Evolutionary conservation across 1,139 yeast genomes (phyloP).

Genomic region (Zygosaccharomyces sapae): DNA sequence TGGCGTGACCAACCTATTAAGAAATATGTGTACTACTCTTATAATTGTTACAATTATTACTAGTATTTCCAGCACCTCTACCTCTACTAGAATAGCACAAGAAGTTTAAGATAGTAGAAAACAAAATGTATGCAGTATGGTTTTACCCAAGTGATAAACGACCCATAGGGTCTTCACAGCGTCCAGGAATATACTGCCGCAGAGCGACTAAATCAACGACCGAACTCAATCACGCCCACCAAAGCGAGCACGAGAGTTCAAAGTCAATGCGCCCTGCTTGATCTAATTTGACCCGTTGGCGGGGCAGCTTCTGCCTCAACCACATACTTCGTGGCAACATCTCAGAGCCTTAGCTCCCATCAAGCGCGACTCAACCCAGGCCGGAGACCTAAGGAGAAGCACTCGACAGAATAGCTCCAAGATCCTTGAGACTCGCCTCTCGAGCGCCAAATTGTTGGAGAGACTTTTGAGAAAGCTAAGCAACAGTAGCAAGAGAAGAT

Average conservation of each 20-base stretch:
- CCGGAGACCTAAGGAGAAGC: constrained; percentile 47
- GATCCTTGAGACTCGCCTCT: constrained; percentile 44
- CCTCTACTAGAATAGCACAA: neutral
- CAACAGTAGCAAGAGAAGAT: constrained; percentile 34
- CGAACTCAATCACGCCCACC: constrained; percentile 50
- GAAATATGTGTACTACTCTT: neutral
- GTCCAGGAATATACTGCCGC: constrained; percentile 85
- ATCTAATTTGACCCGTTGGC: constrained; percentile 71
- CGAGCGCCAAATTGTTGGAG: constrained; percentile 69
- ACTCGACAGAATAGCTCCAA: constrained; percentile 14
- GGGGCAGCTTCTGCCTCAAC: constrained; percentile 75
- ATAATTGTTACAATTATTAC: neutral
- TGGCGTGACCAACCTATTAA: no score
- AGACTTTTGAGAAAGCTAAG: constrained; percentile 34
- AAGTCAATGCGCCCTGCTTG: constrained; percentile 48
- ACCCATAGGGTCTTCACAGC: constrained; percentile 74
- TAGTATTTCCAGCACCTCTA: neutral
- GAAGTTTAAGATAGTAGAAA: neutral
- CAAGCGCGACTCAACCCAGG: constrained; percentile 48
- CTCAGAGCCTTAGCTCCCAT: constrained; percentile 27
- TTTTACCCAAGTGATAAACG: constrained; percentile 84
- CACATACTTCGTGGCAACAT: constrained; percentile 37
- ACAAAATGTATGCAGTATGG: constrained; percentile 73
- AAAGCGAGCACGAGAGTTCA: constrained; percentile 52
- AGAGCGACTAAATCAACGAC: constrained; percentile 38